phyloP scores from a whole-genome alignment of 441 rosid species.

The Euphorbia schlechtendalii region DNA sequence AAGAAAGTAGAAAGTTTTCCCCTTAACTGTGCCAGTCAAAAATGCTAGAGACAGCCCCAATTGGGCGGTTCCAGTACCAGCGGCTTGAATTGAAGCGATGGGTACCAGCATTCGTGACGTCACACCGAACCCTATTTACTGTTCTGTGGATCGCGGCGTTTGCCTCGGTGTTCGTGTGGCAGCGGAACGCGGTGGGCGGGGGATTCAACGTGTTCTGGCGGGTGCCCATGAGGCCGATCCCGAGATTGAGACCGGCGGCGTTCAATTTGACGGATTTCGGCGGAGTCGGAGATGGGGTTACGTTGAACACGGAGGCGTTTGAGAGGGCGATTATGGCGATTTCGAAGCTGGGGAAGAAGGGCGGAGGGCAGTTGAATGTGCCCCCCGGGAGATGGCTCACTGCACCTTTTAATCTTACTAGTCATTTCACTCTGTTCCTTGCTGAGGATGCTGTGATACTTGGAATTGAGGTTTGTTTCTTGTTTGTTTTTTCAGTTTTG shows the following conservation, averaged over 20 bases:
- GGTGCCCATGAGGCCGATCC: slow-evolving; percentile 38
- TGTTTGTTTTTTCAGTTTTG: not conserved
- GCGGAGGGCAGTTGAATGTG: slow-evolving; percentile 90
- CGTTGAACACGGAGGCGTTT: slow-evolving; percentile 79
- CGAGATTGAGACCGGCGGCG: slow-evolving; percentile 49
- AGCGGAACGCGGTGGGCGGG: slow-evolving; percentile 39
- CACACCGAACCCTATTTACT: slow-evolving; percentile 67
- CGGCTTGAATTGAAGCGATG: slow-evolving; percentile 56
- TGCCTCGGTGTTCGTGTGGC: slow-evolving; percentile 74
- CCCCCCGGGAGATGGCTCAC: slow-evolving; percentile 91
- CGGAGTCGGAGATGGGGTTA: slow-evolving; percentile 77
- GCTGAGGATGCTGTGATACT: slow-evolving; percentile 82
- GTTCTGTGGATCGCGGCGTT: slow-evolving; percentile 79
- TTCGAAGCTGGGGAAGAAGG: slow-evolving; percentile 58
- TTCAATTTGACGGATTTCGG: slow-evolving; percentile 90
- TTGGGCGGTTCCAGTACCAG: slow-evolving; percentile 41
- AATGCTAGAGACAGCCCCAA: slow-evolving; percentile 50
- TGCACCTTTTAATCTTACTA: slow-evolving; percentile 92
- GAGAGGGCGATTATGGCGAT: slow-evolving; percentile 77
- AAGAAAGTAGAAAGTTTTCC: not conserved
- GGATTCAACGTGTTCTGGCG: slow-evolving; percentile 36
- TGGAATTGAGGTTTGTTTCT: slow-evolving; percentile 57
- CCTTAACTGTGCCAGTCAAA: not conserved
- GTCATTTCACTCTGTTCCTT: slow-evolving; percentile 87
- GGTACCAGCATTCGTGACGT: slow-evolving; percentile 46